Conservation (phyloP, 345 rosid species). For the Dovyalis caffra region DNA sequence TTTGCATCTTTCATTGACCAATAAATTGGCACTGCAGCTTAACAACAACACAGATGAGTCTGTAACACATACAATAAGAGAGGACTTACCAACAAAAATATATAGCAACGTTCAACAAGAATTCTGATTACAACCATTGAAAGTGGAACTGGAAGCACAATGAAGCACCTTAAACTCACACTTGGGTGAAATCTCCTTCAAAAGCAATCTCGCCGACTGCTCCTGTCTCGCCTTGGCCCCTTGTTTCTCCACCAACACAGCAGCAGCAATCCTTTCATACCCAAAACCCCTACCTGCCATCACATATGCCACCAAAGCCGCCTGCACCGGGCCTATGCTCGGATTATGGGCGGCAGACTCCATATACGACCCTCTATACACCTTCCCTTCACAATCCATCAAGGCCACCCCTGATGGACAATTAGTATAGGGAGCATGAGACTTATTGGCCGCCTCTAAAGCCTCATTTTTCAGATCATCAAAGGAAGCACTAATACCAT, state of each 20-base stretch:
- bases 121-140: background rate
- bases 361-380: slow-evolving; percentile 73
- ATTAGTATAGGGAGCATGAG: slow-evolving; percentile 84
- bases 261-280: slow-evolving; percentile 67
- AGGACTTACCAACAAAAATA: background rate
- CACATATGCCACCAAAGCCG: slow-evolving; percentile 77
- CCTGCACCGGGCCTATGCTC: slow-evolving; percentile 91
- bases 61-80: background rate
- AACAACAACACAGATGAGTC: background rate
- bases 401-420: slow-evolving; percentile 90
- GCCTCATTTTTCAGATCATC: slow-evolving; percentile 46
- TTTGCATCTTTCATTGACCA: background rate
- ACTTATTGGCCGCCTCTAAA: slow-evolving; percentile 69
- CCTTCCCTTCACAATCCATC: slow-evolving; percentile 69
- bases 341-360: slow-evolving; percentile 98
- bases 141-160: slow-evolving; percentile 29
- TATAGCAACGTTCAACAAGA: background rate
- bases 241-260: slow-evolving; percentile 76
- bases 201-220: slow-evolving; percentile 57
- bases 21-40: background rate
- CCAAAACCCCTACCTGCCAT: slow-evolving; percentile 65
- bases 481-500: background rate
- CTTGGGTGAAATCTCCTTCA: slow-evolving; percentile 62
- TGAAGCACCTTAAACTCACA: slow-evolving; percentile 68
- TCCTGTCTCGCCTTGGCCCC: slow-evolving; percentile 69